Percentiles rank a stretch among this genome's conserved stretches.
Evolutionary conservation across 306 rosid species (phyloP).

Genomic region (Purshia tridentata): DNA sequence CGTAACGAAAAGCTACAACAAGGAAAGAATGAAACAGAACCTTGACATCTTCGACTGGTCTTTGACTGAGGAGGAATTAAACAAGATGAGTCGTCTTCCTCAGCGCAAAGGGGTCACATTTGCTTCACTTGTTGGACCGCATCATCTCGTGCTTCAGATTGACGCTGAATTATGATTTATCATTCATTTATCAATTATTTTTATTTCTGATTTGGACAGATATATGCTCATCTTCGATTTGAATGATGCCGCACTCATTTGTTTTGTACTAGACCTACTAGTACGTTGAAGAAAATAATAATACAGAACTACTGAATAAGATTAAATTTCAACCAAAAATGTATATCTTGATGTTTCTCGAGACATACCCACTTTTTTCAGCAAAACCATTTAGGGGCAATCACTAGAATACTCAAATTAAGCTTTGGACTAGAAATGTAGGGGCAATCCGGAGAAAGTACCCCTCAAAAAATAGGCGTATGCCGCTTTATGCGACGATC

Average conservation of each 20-base stretch:
- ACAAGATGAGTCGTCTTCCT: conserved; percentile 22
- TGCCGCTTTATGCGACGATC: background rate
- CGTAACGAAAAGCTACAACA: conserved; percentile 34
- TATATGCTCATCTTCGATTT: no score
- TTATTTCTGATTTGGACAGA: no score
- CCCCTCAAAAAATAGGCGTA: background rate
- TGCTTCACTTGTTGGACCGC: conserved; percentile 30
- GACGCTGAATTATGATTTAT: conserved; percentile 29
- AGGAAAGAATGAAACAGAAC: conserved; percentile 38
- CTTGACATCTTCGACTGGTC: conserved; percentile 36
- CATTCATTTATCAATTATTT: background rate
- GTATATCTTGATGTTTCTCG: no score
- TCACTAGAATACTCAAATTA: no score
- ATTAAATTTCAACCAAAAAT: no score
- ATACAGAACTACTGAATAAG: no score
- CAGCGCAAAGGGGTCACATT: conserved; percentile 26
- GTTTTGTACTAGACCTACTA: no score
- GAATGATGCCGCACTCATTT: no score
- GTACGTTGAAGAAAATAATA: no score
- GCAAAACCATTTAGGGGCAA: no score
- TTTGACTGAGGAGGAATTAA: conserved; percentile 26
- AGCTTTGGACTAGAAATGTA: background rate
- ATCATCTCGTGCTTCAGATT: conserved; percentile 27
- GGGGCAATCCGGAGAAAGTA: background rate
- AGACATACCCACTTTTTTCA: no score